Evolutionary conservation across 352 stramenopile species (phyloP).

Genomic region (Phytophthora kernoviae): DNA sequence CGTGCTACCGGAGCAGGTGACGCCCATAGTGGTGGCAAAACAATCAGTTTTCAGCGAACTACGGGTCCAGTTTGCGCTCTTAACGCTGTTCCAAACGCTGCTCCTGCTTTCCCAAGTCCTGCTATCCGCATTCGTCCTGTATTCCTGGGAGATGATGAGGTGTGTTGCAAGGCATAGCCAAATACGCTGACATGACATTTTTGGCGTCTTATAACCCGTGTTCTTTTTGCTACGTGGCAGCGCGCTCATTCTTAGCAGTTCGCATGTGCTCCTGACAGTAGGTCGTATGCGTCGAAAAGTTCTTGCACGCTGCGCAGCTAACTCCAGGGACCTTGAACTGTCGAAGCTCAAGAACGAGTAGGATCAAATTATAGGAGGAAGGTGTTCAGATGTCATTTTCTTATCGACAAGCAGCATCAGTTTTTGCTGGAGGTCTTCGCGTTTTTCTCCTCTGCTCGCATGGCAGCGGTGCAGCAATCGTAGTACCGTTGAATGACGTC

Average conservation of each 20-base stretch:
- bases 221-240: conserved; percentile 14
- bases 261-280: conserved; percentile 48
- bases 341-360: conserved; percentile 24
- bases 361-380: background rate
- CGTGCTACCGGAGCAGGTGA: background rate
- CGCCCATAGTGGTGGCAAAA: background rate
- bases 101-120: conserved; percentile 36
- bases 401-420: too few species aligned
- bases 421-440: conserved; percentile 1
- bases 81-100: conserved; percentile 35
- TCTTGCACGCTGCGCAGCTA: conserved; percentile 4
- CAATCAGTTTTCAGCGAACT: conserved; percentile 17
- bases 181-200: background rate
- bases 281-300: conserved; percentile 37
- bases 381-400: too few species aligned
- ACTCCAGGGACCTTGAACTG: background rate
- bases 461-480: conserved; percentile 66
- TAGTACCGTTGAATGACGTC: conserved; percentile 73
- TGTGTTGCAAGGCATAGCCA: conserved; percentile 8
- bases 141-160: conserved; percentile 53
- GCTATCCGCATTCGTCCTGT: conserved; percentile 26
- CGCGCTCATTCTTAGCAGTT: conserved; percentile 49
- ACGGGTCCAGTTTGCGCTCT: conserved; percentile 32
- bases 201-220: background rate
- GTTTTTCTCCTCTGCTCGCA: conserved; percentile 33